Evolutionary conservation across 352 stramenopile genomes (phyloP).

Genomic region (Globisporangium paddicum): DNA sequence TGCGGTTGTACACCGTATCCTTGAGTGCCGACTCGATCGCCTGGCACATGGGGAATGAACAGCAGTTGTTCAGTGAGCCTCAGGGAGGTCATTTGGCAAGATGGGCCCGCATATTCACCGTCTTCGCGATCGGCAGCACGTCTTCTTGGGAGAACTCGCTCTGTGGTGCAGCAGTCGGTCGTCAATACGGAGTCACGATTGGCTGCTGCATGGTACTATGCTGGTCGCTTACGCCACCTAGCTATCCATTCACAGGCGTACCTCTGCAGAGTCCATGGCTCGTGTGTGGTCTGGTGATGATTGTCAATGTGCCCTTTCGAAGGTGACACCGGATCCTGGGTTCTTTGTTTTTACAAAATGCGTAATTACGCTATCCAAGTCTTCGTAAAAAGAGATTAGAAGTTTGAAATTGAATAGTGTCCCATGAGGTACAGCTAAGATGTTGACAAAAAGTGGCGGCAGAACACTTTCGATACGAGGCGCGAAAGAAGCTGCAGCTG

Average conservation of each 20-base stretch:
- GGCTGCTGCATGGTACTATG: not conserved
- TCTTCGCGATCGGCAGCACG: slow-evolving; percentile 70
- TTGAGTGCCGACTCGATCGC: slow-evolving; percentile 75
- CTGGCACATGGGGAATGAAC: slow-evolving; percentile 13
- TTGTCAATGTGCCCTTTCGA: slow-evolving; percentile 7
- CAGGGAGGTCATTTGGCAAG: not conserved
- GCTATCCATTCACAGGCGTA: slow-evolving; percentile 1
- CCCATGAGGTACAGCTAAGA: not conserved
- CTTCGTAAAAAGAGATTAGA: slow-evolving; percentile 1
- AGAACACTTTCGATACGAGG: slow-evolving; percentile 1
- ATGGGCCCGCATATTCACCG: too few species aligned
- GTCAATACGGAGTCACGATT: not conserved
- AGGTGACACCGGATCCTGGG: not conserved
- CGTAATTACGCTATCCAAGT: slow-evolving; percentile 16
- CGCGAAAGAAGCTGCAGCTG: slow-evolving; percentile 5
- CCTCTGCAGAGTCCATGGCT: slow-evolving; percentile 47
- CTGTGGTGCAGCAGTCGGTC: slow-evolving; percentile 18
- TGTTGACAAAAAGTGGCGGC: not conserved
- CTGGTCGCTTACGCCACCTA: not conserved
- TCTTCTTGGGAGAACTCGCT: slow-evolving; percentile 79
- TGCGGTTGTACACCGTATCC: slow-evolving; percentile 81
- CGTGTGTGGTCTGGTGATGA: not conserved
- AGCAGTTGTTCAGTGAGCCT: not conserved
- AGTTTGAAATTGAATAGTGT: not conserved
- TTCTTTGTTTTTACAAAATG: slow-evolving; percentile 6